Evolutionary conservation across 306 rosid species (phyloP).

Genomic region (Dalbergia oliveri): DNA sequence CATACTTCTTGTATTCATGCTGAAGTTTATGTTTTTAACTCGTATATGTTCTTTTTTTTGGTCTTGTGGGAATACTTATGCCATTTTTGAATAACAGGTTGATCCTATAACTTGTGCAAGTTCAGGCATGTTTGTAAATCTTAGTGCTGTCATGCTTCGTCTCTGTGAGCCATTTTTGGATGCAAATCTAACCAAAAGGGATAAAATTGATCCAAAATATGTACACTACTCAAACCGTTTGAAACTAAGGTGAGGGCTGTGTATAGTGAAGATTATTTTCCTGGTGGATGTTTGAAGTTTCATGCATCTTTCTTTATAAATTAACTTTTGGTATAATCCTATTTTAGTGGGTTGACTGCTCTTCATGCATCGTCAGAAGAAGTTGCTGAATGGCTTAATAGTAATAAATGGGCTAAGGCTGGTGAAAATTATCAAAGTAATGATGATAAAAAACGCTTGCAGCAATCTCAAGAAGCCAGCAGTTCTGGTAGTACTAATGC

Average conservation of each 20-base stretch:
- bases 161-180: constrained; percentile 97
- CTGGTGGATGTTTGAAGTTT: constrained; percentile 43
- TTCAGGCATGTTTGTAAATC: constrained; percentile 99
- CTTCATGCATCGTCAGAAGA: constrained; percentile 96
- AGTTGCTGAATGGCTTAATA: constrained; percentile 84
- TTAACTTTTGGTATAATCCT: constrained; percentile 56
- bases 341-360: constrained; percentile 90
- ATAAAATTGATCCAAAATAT: constrained; percentile 90
- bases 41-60: not conserved
- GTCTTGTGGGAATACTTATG: constrained; percentile 3
- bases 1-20: constrained; percentile 13
- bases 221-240: constrained; percentile 79
- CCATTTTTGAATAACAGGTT: constrained; percentile 61
- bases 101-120: constrained; percentile 94
- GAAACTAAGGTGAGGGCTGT: constrained; percentile 77
- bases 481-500: constrained; percentile 78
- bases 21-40: constrained; percentile 12
- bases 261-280: constrained; percentile 17
- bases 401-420: constrained; percentile 52
- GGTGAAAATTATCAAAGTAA: constrained; percentile 51
- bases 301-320: constrained; percentile 25
- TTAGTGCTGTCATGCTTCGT: constrained; percentile 94
- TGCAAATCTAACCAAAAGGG: constrained; percentile 85
- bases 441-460: constrained; percentile 73
- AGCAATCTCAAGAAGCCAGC: constrained; percentile 90